phyloP scores from a whole-genome alignment of 352 stramenopile genomes.

The Pythium dissimile region DNA sequence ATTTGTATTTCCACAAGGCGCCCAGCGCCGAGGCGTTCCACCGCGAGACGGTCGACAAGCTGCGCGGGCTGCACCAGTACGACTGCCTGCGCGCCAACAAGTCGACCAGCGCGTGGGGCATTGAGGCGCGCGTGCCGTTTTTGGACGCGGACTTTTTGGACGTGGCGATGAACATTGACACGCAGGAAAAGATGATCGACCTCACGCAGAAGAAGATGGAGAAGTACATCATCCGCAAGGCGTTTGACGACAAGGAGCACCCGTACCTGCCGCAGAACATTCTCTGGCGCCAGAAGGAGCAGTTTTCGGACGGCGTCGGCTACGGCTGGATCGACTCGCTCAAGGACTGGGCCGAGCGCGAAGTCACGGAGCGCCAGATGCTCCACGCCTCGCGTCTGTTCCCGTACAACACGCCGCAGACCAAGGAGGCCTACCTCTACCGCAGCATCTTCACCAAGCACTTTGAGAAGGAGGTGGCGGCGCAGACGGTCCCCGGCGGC shows the following conservation, averaged over 20 bases:
- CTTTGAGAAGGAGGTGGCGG: slow-evolving; percentile 95
- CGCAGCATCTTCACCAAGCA: slow-evolving; percentile 98
- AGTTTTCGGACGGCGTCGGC: slow-evolving; percentile 99
- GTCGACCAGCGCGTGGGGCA: slow-evolving; percentile 96
- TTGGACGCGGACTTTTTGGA: slow-evolving; percentile 98
- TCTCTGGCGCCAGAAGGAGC: slow-evolving; percentile 99
- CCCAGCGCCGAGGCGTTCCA: slow-evolving; percentile 93
- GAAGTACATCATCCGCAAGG: slow-evolving; percentile 99
- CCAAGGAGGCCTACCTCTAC: slow-evolving; percentile 97
- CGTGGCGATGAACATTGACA: slow-evolving; percentile 97
- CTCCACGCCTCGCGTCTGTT: slow-evolving; percentile 93
- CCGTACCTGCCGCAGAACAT: slow-evolving; percentile 97
- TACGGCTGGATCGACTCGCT: slow-evolving; percentile 99
- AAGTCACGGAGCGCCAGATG: slow-evolving; percentile 96
- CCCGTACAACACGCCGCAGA: slow-evolving; percentile 97
- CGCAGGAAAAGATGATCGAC: slow-evolving; percentile 97
- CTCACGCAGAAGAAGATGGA: slow-evolving; percentile 92
- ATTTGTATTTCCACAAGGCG: slow-evolving; percentile 99
- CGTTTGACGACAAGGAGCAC: slow-evolving; percentile 96
- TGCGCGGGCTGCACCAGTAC: slow-evolving; percentile 96
- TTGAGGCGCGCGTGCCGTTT: slow-evolving; percentile 98
- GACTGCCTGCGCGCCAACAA: slow-evolving; percentile 99
- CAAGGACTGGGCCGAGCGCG: slow-evolving; percentile 92
- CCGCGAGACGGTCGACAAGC: slow-evolving; percentile 93
- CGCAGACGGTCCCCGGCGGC: slow-evolving; percentile 95